Conservation (phyloP, 1,139 yeast genomes). For the Geotrichum citri-aurantii region DNA sequence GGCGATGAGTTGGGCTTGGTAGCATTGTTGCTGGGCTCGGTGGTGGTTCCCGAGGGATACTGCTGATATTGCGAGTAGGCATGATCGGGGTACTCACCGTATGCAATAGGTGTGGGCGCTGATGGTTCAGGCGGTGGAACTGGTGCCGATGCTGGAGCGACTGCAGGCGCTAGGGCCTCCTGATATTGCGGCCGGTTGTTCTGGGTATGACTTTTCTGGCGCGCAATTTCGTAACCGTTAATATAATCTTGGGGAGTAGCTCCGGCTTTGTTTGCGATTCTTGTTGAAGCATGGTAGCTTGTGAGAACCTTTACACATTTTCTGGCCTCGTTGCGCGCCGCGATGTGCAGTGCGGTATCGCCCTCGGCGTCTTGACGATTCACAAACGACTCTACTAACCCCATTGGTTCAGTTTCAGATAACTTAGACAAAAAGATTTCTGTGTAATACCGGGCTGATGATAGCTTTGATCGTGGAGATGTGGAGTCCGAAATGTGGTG, state of each 20-base stretch:
- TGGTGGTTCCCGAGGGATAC: conserved; percentile 5
- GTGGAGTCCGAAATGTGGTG: conserved; percentile 77
- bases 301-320: conserved; percentile 69
- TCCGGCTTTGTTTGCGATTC: conserved; percentile 65
- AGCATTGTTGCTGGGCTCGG: conserved; percentile 8
- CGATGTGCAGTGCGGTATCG: conserved; percentile 81
- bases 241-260: conserved; percentile 71
- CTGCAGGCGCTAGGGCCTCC: conserved; percentile 20
- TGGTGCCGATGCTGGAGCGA: conserved; percentile 4
- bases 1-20: conserved; percentile 29
- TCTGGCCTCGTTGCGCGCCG: conserved; percentile 68
- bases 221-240: conserved; percentile 40
- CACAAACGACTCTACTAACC: conserved; percentile 49
- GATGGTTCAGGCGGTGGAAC: neutral
- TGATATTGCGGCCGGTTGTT: neutral
- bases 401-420: conserved; percentile 52
- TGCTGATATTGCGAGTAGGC: conserved; percentile 15
- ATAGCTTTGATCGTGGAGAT: conserved; percentile 53
- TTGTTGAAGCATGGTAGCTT: conserved; percentile 65
- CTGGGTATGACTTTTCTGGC: conserved; percentile 4
- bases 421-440: conserved; percentile 70
- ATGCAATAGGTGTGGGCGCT: conserved; percentile 9
- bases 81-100: conserved; percentile 13
- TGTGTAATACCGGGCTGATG: conserved; percentile 75
- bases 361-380: conserved; percentile 80